These are phyloP conservation scores for Ceratocystis cacaofunesta DNA, from an alignment of 2,329 filamentous ascomycete species.

Conservation along the genomic window DNA sequence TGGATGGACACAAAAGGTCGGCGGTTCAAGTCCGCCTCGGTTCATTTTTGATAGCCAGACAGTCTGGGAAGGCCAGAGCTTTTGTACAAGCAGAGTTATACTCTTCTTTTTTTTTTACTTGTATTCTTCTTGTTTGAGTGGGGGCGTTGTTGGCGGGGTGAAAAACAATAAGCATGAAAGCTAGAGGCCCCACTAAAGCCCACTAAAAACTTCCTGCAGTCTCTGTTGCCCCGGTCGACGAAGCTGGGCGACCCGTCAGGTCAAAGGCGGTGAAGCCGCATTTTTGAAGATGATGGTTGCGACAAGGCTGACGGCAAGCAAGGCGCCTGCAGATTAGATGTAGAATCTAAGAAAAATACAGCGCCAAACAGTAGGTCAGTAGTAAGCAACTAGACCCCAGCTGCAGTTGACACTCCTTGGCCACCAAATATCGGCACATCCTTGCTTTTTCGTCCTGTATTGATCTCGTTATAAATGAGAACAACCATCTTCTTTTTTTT, in stretches of 20 bases:
- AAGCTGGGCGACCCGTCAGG: background rate
- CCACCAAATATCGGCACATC: too few relatives aligned
- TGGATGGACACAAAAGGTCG: conserved; percentile 11
- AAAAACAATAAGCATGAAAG: background rate
- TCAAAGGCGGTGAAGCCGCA: conserved; percentile 3
- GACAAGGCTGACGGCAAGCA: background rate
- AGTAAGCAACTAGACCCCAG: background rate
- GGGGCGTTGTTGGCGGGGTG: background rate
- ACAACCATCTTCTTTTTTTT: conserved; percentile 3
- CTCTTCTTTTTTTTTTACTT: background rate
- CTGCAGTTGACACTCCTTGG: background rate
- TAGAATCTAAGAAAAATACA: background rate
- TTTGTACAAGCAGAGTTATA: background rate
- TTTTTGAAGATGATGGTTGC: background rate
- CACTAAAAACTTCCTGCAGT: background rate
- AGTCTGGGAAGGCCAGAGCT: background rate
- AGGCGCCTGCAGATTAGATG: background rate
- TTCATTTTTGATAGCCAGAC: background rate
- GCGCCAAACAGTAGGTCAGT: background rate
- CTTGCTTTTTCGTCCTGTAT: too few relatives aligned
- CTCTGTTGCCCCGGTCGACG: conserved; percentile 5
- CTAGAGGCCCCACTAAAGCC: background rate
- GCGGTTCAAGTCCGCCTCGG: conserved; percentile 11
- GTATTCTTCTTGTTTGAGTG: background rate
- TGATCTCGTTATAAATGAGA: too few relatives aligned